phyloP scores from a whole-genome alignment of 345 rosid genomes.

The Pistacia vera region DNA sequence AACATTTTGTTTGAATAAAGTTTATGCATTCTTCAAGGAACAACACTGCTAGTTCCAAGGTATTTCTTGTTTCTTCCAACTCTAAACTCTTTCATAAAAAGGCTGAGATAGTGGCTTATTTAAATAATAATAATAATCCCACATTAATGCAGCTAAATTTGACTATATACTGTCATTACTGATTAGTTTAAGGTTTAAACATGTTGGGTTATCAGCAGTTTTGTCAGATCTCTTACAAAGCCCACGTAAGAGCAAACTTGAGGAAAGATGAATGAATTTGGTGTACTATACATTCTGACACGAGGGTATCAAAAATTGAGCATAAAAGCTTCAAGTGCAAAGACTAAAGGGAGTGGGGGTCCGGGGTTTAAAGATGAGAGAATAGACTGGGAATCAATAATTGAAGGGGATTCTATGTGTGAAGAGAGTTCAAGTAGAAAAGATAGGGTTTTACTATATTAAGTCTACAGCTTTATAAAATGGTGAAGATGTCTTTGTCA shows the following conservation, averaged over 20 bases:
- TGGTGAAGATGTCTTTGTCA: constrained; percentile 18
- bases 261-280: no score
- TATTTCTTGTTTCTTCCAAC: background rate
- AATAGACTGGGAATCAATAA: constrained; percentile 21
- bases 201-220: no score
- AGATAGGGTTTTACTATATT: constrained; percentile 19
- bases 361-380: background rate
- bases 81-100: background rate
- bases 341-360: background rate
- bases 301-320: background rate
- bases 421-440: constrained; percentile 7
- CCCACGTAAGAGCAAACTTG: no score
- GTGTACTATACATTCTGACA: background rate
- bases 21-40: background rate
- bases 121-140: background rate
- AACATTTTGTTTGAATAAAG: background rate
- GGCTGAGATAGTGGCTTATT: background rate
- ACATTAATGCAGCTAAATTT: constrained; percentile 13
- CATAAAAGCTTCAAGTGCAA: background rate
- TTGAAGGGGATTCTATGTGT: background rate
- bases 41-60: background rate
- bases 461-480: constrained; percentile 1
- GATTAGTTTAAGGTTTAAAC: background rate
- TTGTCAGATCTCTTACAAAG: no score
- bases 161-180: background rate